Base-by-base conservation (phyloP, 1,284 basidiomycete genomes). In the Ceratobasidium sp. region DNA sequence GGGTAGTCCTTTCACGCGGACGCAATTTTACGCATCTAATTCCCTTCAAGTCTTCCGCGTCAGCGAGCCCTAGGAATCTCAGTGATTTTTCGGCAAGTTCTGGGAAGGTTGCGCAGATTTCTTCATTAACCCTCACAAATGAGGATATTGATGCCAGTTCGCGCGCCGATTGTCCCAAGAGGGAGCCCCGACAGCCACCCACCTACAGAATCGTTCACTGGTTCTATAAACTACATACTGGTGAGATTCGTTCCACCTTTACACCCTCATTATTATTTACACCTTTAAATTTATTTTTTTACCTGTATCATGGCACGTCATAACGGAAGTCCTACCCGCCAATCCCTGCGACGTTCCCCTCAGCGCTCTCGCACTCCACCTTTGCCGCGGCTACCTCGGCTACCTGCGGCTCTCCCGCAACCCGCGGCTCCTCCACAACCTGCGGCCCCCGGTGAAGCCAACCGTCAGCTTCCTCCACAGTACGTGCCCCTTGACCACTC, bases 301-400 rank as follows among this genome's bases (percentile, higher is more conserved):
- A 20, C 52, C n/a, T 54, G 52, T 54, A 54, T 54, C n/a, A 54
- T 54, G 52, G 52, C n/a, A 23, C 52, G 52, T 54, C 52, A 54
- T 17, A 54, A 54, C 52, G n/a, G 52, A 54, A 54, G 52, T 54
- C 52, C 52, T 23, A 9, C 52, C 52, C 52, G 52, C 52, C 52
- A 54, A 23, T 54, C 52, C n/a, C 52, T 17, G 17, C 17, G n/a
- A 48, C 17, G 46, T 48, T 54, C 52, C 52, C n/a, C 52, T 54
- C 52, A 17, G 46, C 46, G 46, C 46, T 48, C 46, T 23, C n/a
- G 20, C 20, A 20, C 52, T 54, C n/a, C 52, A 23, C 52, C 52
- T 54, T 23, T 23, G 52, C 52, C 52, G n/a, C n/a, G 52, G 52
- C 52, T 23, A n/a, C 52, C 52, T 54, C 52, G n/a, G n/a, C 52